phyloP scores from a whole-genome alignment of 1,284 basidiomycete genomes.

The Sparassis latifolia region DNA sequence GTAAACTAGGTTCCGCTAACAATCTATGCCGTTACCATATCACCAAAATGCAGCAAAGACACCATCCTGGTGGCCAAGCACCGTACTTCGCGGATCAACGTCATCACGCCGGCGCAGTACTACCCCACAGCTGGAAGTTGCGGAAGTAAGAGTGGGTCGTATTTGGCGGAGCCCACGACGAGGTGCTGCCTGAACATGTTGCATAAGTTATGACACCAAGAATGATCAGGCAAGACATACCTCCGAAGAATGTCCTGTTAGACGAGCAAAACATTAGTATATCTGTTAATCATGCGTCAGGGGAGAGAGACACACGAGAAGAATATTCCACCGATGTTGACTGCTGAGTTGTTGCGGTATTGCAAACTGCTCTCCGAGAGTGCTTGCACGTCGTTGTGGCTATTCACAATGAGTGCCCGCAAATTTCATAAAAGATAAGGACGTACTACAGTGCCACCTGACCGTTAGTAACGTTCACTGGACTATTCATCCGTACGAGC shows the following conservation, averaged over 20 bases:
- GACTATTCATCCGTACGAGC: conserved; percentile 24
- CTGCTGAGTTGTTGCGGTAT: conserved; percentile 17
- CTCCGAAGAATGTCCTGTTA: conserved; percentile 67
- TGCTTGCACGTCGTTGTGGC: conserved; percentile 26
- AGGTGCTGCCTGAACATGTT: conserved; percentile 43
- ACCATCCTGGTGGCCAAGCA: no score
- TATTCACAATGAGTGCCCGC: conserved; percentile 2
- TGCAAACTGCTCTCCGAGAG: conserved; percentile 19
- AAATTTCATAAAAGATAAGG: neutral
- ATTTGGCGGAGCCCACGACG: conserved; percentile 55
- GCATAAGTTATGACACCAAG: neutral
- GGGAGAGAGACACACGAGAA: conserved; percentile 18
- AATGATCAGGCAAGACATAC: conserved; percentile 20
- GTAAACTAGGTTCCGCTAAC: no score
- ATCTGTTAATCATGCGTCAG: no score
- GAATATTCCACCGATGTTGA: conserved; percentile 44
- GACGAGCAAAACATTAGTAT: neutral
- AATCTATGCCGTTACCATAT: no score
- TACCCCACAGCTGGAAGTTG: conserved; percentile 39
- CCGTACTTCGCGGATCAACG: no score
- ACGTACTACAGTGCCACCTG: conserved; percentile 24
- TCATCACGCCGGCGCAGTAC: no score
- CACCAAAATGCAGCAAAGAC: no score
- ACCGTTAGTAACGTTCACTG: conserved; percentile 21
- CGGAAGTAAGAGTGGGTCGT: conserved; percentile 66